Conservation (phyloP, 495 filamentous ascomycete genomes). For the Hapsidospora chrysogenum region DNA sequence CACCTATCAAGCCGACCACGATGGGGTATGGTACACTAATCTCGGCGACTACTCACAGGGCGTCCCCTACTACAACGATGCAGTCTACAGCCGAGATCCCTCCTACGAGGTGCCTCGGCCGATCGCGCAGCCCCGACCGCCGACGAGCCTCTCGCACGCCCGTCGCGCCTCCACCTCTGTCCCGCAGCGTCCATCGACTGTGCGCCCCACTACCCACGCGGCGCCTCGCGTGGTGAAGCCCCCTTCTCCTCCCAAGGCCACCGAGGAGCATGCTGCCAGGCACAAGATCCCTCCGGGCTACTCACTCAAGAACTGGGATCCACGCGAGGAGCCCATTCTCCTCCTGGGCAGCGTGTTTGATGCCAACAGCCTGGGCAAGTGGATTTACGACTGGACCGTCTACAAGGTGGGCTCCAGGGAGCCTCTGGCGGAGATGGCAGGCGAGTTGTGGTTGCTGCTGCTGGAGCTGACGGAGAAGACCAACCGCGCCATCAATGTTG, state of each 20-base stretch:
- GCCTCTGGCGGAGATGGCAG: slow-evolving; percentile 82
- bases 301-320: slow-evolving; percentile 98
- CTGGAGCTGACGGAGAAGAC: slow-evolving; percentile 95
- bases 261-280: slow-evolving; percentile 64
- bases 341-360: slow-evolving; percentile 93
- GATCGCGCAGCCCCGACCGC: slow-evolving; percentile 21
- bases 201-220: slow-evolving; percentile 19
- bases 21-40: slow-evolving; percentile 38
- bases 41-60: slow-evolving; percentile 36
- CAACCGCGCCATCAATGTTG: slow-evolving; percentile 74
- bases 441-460: slow-evolving; percentile 86
- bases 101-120: slow-evolving; percentile 1
- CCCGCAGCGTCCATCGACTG: slow-evolving; percentile 19
- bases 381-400: slow-evolving; percentile 99
- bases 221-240: slow-evolving; percentile 2
- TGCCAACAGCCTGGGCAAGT: slow-evolving; percentile 92
- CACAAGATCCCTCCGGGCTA: slow-evolving; percentile 82
- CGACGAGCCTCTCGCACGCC: slow-evolving; percentile 18
- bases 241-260: slow-evolving; percentile 43
- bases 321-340: slow-evolving; percentile 77
- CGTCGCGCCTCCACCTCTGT: slow-evolving; percentile 26
- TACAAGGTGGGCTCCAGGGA: slow-evolving; percentile 74
- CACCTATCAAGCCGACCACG: slow-evolving; percentile 16
- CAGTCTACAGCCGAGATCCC: slow-evolving; percentile 4
- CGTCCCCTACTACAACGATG: slow-evolving; percentile 16